Conservation (phyloP, 2,329 filamentous ascomycete genomes). For the Aureobasidium melanogenum region DNA sequence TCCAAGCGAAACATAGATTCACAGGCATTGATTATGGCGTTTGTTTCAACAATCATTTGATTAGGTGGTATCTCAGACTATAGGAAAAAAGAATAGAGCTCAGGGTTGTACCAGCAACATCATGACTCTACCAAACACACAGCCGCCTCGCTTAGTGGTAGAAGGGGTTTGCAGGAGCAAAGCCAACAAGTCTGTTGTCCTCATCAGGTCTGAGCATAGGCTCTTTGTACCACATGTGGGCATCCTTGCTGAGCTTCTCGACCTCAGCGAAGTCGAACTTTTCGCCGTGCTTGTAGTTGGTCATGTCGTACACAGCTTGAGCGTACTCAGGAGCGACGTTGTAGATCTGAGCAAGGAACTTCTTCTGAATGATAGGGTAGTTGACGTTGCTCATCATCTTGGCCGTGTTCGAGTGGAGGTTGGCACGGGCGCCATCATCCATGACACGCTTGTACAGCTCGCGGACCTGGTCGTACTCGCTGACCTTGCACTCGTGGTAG, state of each 20-base stretch:
- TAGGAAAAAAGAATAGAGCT: background rate
- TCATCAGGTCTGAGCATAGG: conserved; percentile 34
- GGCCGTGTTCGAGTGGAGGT: conserved; percentile 43
- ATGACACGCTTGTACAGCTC: conserved; percentile 44
- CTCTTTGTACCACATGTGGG: conserved; percentile 39
- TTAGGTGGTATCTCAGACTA: conserved; percentile 2
- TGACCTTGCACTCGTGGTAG: conserved; percentile 45
- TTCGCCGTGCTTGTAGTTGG: conserved; percentile 29
- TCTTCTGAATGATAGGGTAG: conserved; percentile 28
- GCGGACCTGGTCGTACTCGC: conserved; percentile 44
- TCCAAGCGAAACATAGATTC: too few relatives aligned
- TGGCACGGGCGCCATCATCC: conserved; percentile 33
- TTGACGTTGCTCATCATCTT: conserved; percentile 23
- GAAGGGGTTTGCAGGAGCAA: conserved; percentile 14
- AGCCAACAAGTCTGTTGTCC: conserved; percentile 33
- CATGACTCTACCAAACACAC: background rate
- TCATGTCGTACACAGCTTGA: conserved; percentile 36
- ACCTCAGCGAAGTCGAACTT: conserved; percentile 40
- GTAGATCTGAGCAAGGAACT: conserved; percentile 46
- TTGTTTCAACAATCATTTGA: background rate
- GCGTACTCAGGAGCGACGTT: conserved; percentile 42
- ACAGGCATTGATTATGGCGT: too few relatives aligned
- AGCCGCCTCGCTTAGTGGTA: conserved; percentile 5
- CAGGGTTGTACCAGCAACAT: background rate
- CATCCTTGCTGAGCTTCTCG: conserved; percentile 35